Evolutionary conservation across 345 rosid species (phyloP).

Genomic region (Eucalyptus pauciflora): DNA sequence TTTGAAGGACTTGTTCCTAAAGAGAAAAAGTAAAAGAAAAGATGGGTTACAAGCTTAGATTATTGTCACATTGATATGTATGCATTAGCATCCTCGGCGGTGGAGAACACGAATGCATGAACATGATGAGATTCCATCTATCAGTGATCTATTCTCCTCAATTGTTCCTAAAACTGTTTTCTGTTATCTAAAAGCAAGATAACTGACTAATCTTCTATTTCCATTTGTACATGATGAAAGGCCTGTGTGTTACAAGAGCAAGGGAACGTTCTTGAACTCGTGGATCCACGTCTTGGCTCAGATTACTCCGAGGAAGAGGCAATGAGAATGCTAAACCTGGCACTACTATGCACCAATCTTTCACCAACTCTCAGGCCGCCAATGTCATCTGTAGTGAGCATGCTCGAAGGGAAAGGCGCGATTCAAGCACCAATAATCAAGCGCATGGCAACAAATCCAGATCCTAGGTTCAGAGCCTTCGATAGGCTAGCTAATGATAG

Average conservation of each 20-base stretch:
- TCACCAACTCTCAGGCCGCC: conserved; percentile 82
- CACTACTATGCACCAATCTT: conserved; percentile 75
- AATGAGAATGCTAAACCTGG: conserved; percentile 51
- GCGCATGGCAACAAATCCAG: conserved; percentile 29
- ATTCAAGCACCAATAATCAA: conserved; percentile 67
- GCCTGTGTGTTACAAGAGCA: conserved; percentile 91
- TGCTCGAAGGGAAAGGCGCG: conserved; percentile 68
- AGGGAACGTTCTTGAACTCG: conserved; percentile 81
- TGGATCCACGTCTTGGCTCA: conserved; percentile 61
- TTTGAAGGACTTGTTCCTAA: not conserved
- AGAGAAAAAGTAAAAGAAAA: not conserved
- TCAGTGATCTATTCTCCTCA: too few relatives aligned
- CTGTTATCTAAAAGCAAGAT: not conserved
- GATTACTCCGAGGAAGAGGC: conserved; percentile 48
- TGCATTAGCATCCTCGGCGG: not conserved
- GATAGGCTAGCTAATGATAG: conserved; percentile 59
- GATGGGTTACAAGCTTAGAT: not conserved
- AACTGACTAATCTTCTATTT: not conserved
- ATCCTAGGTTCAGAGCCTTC: conserved; percentile 73
- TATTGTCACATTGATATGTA: not conserved
- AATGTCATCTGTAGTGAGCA: conserved; percentile 74
- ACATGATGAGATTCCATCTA: not conserved
- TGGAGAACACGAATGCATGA: not conserved
- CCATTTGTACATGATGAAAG: conserved; percentile 5
- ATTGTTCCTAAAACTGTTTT: not conserved